phyloP scores from a whole-genome alignment of 768 basidiomycete species.

The Kwoniella pini region DNA sequence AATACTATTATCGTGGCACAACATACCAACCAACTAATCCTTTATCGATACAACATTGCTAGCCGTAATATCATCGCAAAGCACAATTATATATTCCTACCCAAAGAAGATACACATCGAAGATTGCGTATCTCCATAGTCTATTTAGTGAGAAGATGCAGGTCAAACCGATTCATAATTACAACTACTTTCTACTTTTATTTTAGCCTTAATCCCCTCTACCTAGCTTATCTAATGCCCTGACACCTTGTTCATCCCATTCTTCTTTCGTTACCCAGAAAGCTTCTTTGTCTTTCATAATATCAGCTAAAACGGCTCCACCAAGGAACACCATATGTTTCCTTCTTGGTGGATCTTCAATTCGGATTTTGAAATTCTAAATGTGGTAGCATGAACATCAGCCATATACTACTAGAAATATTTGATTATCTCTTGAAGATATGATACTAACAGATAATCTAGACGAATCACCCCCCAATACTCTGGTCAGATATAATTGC shows the following conservation, averaged over 20 bases:
- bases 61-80: too few species aligned
- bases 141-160: too few species aligned
- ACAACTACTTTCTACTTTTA: constrained; percentile 1
- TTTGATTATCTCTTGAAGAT: neutral
- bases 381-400: neutral
- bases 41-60: too few species aligned
- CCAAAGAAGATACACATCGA: too few species aligned
- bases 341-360: constrained; percentile 95
- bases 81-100: too few species aligned
- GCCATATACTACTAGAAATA: too few species aligned
- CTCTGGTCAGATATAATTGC: constrained; percentile 91
- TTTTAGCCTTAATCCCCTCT: constrained; percentile 57
- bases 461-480: constrained; percentile 77
- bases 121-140: too few species aligned
- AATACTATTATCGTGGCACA: too few species aligned
- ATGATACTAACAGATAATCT: constrained; percentile 73
- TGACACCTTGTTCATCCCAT: constrained; percentile 86
- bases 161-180: neutral
- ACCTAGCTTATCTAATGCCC: constrained; percentile 81
- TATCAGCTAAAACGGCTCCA: constrained; percentile 96
- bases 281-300: constrained; percentile 91
- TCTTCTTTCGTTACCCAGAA: constrained; percentile 96
- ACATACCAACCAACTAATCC: too few species aligned
- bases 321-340: constrained; percentile 99
- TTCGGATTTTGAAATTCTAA: constrained; percentile 99